Evolutionary conservation across 2,329 filamentous ascomycete species (phyloP), one percentile per base, ranked within the genome.

Genomic region (Reticulascus tulasneorum): DNA sequence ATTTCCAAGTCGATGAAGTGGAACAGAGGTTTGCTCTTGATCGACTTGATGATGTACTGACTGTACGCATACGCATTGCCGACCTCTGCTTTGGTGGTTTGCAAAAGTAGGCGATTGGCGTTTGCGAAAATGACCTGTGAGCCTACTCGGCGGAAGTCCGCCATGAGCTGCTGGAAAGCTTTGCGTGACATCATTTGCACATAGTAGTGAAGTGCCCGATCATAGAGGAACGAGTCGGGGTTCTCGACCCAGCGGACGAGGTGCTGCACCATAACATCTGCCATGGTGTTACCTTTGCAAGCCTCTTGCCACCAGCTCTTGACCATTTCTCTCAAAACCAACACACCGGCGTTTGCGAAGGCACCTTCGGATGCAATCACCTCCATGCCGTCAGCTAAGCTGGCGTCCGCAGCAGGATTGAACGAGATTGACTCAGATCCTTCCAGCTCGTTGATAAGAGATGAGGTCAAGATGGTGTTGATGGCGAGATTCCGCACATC

Each of bases 171-270:
- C 55, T 96, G 86, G 47, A 98, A 86, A 1, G 94, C 93, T 60
- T 98, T 98, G 47, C 87, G 85, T 22, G 89, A 95, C 84, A 98
- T 94, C 79, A 96, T 93, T 59, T 96, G 91, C 36, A 99, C 90
- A 54, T 98, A 97, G 67, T 95, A 93, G 55, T 97, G 89, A 46
- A 99, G 64, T 6, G 90, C 88, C 5, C 86, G 81, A 62, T 99
- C 94, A 56, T 97, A 98, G 38, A 99, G 81, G 63, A 91, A 96
- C 0, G 90, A 96, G 31, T 86, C 84, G 0, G 91, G 87, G 44
- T 83, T 93, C 58, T 95, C 89, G 3, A 97, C 89, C 94, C 94
- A 99, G 46, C 94, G 85, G 15, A 98, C 88, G 5, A 99, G 75
- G 61, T 98, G 91, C 55, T 95, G 90, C 1, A 99, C 93, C 72